Evolutionary conservation across 1,139 yeast species (phyloP).

Genomic region (Candida neerlandica): DNA sequence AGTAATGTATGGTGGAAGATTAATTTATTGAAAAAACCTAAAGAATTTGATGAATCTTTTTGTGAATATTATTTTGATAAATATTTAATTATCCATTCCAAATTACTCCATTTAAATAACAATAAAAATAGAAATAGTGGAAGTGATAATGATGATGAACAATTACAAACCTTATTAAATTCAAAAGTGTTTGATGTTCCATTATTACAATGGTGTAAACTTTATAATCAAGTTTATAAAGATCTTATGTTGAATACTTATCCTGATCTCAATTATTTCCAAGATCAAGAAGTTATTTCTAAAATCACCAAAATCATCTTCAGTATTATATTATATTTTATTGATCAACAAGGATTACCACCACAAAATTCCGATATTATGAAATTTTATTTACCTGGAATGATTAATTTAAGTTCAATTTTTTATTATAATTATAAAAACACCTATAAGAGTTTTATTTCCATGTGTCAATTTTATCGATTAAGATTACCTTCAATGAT

Average conservation of each 20-base stretch:
- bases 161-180: slow-evolving; percentile 4
- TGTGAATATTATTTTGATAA: slow-evolving; percentile 23
- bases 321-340: slow-evolving; percentile 24
- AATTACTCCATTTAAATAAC: slow-evolving; percentile 5
- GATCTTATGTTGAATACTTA: slow-evolving; percentile 35
- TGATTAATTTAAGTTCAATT: slow-evolving; percentile 41
- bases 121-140: not conserved
- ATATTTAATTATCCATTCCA: slow-evolving; percentile 13
- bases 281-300: slow-evolving; percentile 27
- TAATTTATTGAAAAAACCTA: slow-evolving; percentile 37
- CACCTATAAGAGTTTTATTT: slow-evolving; percentile 41
- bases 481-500: slow-evolving; percentile 32
- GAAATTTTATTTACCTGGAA: slow-evolving; percentile 25
- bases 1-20: slow-evolving; percentile 54
- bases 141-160: not conserved
- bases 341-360: slow-evolving; percentile 18
- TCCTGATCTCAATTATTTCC: slow-evolving; percentile 50
- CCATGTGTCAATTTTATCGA: slow-evolving; percentile 47
- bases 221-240: slow-evolving; percentile 15
- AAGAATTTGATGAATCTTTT: slow-evolving; percentile 19
- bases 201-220: slow-evolving; percentile 8
- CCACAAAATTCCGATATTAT: slow-evolving; percentile 6
- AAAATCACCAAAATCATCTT: slow-evolving; percentile 30
- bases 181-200: slow-evolving; percentile 9
- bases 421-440: slow-evolving; percentile 40